These are phyloP conservation scores for Otatea glauca DNA, from an alignment of 176 grass and related monocot species.

Conservation along the genomic window DNA sequence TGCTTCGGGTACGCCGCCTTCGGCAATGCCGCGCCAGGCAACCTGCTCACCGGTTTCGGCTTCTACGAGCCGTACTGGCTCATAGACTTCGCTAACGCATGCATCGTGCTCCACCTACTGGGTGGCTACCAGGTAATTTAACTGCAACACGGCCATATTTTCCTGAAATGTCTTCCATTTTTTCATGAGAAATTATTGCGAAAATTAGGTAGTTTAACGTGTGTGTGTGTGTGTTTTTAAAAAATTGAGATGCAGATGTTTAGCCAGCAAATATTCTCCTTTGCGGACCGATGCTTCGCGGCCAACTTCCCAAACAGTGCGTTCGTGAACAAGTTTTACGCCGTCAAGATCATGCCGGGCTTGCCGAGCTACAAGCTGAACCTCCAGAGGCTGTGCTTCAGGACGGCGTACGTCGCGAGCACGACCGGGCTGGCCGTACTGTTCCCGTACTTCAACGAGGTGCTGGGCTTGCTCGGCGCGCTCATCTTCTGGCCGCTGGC, in stretches of 20 bases:
- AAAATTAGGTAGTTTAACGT: neutral
- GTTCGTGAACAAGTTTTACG: slow-evolving; percentile 65
- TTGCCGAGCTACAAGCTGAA: slow-evolving; percentile 53
- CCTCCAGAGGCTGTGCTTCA: slow-evolving; percentile 60
- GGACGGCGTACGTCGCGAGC: slow-evolving; percentile 64
- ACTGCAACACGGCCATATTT: neutral
- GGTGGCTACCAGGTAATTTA: slow-evolving; percentile 64
- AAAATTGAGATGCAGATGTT: slow-evolving; percentile 43
- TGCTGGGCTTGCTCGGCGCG: slow-evolving; percentile 69
- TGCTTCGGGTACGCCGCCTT: slow-evolving; percentile 80
- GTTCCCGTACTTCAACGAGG: slow-evolving; percentile 87
- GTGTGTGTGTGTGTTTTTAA: neutral
- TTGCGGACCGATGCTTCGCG: slow-evolving; percentile 47
- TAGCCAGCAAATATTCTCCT: slow-evolving; percentile 66
- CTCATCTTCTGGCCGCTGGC: slow-evolving; percentile 68
- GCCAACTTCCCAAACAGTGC: slow-evolving; percentile 46
- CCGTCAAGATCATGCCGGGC: slow-evolving; percentile 46
- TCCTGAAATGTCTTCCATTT: neutral
- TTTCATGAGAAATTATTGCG: neutral
- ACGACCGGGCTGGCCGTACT: slow-evolving; percentile 68
- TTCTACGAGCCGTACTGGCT: slow-evolving; percentile 85
- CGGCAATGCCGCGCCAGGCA: slow-evolving; percentile 63
- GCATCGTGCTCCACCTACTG: slow-evolving; percentile 62
- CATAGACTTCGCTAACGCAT: slow-evolving; percentile 75
- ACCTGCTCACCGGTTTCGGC: slow-evolving; percentile 79